Evolutionary conservation across 2,329 filamentous ascomycete species (phyloP).

Genomic region (Leptodontidium sp.): DNA sequence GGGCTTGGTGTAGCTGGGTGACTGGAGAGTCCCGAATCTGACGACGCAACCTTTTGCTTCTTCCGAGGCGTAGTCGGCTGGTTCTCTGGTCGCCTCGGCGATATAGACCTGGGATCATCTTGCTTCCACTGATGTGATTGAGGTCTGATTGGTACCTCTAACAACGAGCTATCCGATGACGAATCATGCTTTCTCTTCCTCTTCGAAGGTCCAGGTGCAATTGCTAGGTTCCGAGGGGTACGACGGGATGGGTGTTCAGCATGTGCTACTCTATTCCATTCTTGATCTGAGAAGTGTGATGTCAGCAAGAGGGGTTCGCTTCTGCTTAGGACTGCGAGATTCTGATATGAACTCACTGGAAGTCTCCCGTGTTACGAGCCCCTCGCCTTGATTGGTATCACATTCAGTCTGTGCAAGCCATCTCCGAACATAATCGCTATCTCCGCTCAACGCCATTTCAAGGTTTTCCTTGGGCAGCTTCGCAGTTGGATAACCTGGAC

Average conservation of each 20-base stretch:
- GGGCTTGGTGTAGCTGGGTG: constrained; percentile 1
- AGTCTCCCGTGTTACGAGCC: background rate
- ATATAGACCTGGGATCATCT: background rate
- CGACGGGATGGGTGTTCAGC: background rate
- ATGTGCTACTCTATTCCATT: constrained; percentile 5
- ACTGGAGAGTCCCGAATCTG: constrained; percentile 12
- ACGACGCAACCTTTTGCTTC: constrained; percentile 25
- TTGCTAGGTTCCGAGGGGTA: background rate
- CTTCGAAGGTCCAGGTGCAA: background rate
- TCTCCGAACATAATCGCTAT: constrained; percentile 39
- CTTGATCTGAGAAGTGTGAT: constrained; percentile 3
- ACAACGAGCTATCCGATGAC: constrained; percentile 25
- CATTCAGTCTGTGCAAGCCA: constrained; percentile 42
- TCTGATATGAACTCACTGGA: constrained; percentile 13
- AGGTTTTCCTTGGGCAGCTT: constrained; percentile 10
- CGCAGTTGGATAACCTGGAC: constrained; percentile 4
- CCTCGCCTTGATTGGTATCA: constrained; percentile 13
- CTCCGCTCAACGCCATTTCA: constrained; percentile 29
- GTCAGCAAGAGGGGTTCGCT: constrained; percentile 19
- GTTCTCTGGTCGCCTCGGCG: background rate
- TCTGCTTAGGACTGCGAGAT: background rate
- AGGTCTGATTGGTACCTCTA: constrained; percentile 12
- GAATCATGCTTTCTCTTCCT: constrained; percentile 15
- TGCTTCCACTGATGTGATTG: background rate
- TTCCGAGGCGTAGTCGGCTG: constrained; percentile 17